Evolutionary conservation across 2,329 filamentous ascomycete genomes (phyloP), one percentile per base, ranked within the genome.

Genomic region (Alternaria sp.): DNA sequence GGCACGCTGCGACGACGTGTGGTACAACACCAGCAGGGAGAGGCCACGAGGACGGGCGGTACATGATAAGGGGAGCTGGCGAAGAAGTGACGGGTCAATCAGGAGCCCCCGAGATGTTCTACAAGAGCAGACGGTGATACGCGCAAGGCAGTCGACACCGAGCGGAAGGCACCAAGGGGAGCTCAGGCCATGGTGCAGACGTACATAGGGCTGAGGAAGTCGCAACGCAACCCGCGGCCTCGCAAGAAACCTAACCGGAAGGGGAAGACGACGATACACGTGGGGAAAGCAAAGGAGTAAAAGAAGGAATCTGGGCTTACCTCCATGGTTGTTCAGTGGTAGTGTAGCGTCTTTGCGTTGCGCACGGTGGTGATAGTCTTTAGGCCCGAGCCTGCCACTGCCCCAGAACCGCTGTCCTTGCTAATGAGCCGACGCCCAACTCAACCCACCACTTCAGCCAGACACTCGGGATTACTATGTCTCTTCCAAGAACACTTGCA

Each of bases 101-200:
- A 65, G 62, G 63, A 65, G 66, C 63, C 66, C 57, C 54, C 50
- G 70, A 69, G 69, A 73, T 72, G 76, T 78, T 75, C 71, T 78
- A 79, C 77, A 78, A 75, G 71, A 72, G 22, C 46, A 50, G 32
- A 36, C 46, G 46, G 70, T 75, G 64, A 69, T 73, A 75, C 66
- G 67, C 66, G 64, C 66, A 68, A 67, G 57, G 63, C 62, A 64
- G 65, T 65, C 59, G 64, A 62, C 63, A 61, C 64, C 49, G 55
- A 49, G 52, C 58, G 40, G 36, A 62, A 63, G 63, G 55, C 66
- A 62, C 57, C 49, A 55, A 51, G 61, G 46, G 57, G 59, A 58
- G 64, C 69, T 75, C 67, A 77, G 68, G 72, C 70, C 74, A 73
- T 73, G 66, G 67, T 51, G 36, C 56, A 60, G 53, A 40, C 34